These are phyloP conservation scores for Santalum album DNA, from an alignment of 164 flowering plant genomes.

Conservation along the genomic window DNA sequence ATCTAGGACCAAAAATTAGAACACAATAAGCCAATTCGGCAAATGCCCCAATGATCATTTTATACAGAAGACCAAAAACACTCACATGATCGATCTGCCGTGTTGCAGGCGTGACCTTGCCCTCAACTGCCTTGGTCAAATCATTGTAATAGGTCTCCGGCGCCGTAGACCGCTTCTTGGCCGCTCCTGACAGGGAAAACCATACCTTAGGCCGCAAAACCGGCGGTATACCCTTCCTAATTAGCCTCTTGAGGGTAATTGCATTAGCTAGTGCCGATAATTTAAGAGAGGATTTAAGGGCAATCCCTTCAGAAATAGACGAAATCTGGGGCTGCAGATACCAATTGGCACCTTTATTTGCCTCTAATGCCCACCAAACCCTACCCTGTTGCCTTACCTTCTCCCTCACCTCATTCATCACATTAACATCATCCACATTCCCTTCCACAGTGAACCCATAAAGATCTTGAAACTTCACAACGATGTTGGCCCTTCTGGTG, in stretches of 20 bases:
- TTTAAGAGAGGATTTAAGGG: slow-evolving; percentile 49
- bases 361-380: slow-evolving; percentile 94
- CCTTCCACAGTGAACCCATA: slow-evolving; percentile 96
- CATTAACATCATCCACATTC: slow-evolving; percentile 92
- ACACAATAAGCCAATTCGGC: neutral
- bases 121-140: slow-evolving; percentile 67
- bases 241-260: slow-evolving; percentile 68
- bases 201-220: slow-evolving; percentile 87
- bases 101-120: slow-evolving; percentile 83
- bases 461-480: slow-evolving; percentile 85
- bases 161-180: slow-evolving; percentile 87
- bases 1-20: no score
- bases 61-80: slow-evolving; percentile 2
- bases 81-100: slow-evolving; percentile 94
- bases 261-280: slow-evolving; percentile 60
- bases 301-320: slow-evolving; percentile 41
- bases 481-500: slow-evolving; percentile 63
- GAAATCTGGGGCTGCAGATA: slow-evolving; percentile 59
- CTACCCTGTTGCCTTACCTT: slow-evolving; percentile 83
- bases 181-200: slow-evolving; percentile 89
- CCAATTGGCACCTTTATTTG: slow-evolving; percentile 93
- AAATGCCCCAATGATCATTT: neutral
- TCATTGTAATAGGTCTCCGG: slow-evolving; percentile 92
- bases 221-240: slow-evolving; percentile 92
- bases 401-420: slow-evolving; percentile 95